These are phyloP conservation scores for Xylaria grammica DNA, from an alignment of 495 filamentous ascomycete genomes.

Conservation along the genomic window DNA sequence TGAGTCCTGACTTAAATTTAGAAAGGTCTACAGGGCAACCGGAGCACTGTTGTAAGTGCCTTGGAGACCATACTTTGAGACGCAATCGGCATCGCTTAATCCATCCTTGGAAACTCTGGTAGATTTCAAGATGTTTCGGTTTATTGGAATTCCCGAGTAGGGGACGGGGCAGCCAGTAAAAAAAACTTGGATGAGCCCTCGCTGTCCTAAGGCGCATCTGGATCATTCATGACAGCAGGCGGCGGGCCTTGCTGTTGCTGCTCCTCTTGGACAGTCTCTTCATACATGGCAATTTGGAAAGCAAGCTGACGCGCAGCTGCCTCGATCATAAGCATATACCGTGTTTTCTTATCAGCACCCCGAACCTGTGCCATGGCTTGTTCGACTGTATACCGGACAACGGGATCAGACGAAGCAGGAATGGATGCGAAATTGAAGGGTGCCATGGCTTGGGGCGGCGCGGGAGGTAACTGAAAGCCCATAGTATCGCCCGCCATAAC, in stretches of 20 bases:
- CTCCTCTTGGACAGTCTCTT: conserved; percentile 40
- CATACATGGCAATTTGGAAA: conserved; percentile 47
- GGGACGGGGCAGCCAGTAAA: no score
- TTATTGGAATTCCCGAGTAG: no score
- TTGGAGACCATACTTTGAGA: no score
- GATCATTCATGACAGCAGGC: conserved; percentile 31
- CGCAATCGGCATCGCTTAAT: no score
- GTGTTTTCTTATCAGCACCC: conserved; percentile 43
- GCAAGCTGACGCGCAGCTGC: conserved; percentile 50
- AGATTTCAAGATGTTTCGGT: no score
- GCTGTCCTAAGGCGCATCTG: conserved; percentile 28
- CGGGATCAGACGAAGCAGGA: conserved; percentile 40
- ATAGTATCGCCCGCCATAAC: conserved; percentile 31
- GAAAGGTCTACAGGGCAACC: no score
- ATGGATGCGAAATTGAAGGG: conserved; percentile 37
- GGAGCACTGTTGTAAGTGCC: no score
- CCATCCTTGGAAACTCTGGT: no score
- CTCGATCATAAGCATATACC: conserved; percentile 50
- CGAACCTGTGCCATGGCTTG: conserved; percentile 49
- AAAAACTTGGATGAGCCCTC: not conserved
- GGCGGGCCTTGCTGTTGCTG: conserved; percentile 26
- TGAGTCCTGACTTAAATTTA: no score
- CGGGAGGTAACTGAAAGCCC: conserved; percentile 28
- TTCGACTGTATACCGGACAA: conserved; percentile 44
- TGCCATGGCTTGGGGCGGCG: conserved; percentile 31